Conservation (phyloP, 768 basidiomycete species). For the Suillus lakei region DNA sequence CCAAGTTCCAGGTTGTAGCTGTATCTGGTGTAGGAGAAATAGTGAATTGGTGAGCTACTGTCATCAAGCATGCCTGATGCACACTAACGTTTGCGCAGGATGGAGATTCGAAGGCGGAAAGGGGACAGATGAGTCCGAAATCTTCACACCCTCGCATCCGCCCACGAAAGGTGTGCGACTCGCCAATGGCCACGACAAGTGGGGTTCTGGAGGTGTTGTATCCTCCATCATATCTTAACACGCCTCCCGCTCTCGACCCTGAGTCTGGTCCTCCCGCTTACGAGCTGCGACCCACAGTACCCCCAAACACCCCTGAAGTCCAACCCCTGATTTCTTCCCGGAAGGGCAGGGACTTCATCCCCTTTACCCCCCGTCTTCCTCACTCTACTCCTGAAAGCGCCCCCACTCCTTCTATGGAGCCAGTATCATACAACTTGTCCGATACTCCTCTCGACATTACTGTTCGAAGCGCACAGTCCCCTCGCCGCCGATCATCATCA, state of each 20-base stretch:
- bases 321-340: too few species aligned
- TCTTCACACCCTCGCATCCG: neutral
- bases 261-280: constrained; percentile 28
- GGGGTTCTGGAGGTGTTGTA: constrained; percentile 34
- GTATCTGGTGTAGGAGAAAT: constrained; percentile 11
- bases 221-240: constrained; percentile 23
- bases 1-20: constrained; percentile 12
- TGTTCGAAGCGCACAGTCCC: neutral
- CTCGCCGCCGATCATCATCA: neutral
- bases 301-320: neutral
- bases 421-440: neutral
- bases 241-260: constrained; percentile 2
- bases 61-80: too few species aligned
- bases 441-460: neutral
- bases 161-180: neutral
- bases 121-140: neutral
- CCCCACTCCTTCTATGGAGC: neutral
- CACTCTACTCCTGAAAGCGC: neutral
- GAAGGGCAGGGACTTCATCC: neutral
- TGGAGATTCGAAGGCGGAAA: neutral
- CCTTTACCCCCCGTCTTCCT: too few species aligned
- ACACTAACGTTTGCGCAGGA: constrained; percentile 19
- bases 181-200: constrained; percentile 22
- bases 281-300: neutral
- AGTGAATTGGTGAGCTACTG: constrained; percentile 12